These are phyloP conservation scores for Pythium folliculosum DNA, from an alignment of 352 stramenopile species.

Conservation along the genomic window DNA sequence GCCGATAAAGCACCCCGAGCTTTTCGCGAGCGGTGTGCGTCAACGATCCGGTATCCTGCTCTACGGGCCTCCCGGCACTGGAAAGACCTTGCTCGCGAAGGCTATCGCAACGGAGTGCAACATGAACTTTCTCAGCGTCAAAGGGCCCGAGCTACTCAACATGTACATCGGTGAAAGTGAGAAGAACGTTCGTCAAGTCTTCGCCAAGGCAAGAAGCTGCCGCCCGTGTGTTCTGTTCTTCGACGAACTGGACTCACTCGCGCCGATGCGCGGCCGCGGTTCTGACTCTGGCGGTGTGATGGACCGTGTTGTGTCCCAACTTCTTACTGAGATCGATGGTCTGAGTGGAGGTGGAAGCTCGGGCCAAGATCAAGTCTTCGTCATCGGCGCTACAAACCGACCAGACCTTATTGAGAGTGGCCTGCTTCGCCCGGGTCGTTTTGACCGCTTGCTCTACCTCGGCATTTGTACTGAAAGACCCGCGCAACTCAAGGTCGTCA, in stretches of 20 bases:
- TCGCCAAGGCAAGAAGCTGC: conserved; percentile 84
- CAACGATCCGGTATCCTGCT: conserved; percentile 83
- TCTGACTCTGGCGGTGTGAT: conserved; percentile 92
- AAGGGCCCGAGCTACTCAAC: conserved; percentile 95
- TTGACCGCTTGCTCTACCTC: conserved; percentile 82
- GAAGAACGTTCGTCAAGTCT: conserved; percentile 95
- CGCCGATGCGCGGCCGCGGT: conserved; percentile 86
- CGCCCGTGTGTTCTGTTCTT: conserved; percentile 93
- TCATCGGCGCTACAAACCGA: conserved; percentile 96
- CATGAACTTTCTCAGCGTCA: conserved; percentile 96
- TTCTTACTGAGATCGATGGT: conserved; percentile 95
- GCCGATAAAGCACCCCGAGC: conserved; percentile 80
- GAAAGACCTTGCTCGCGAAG: conserved; percentile 95
- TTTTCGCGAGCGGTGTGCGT: conserved; percentile 76
- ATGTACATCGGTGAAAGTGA: conserved; percentile 98
- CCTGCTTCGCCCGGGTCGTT: conserved; percentile 92
- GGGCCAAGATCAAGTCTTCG: conserved; percentile 89
- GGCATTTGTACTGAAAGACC: conserved; percentile 77
- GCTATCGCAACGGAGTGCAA: conserved; percentile 96
- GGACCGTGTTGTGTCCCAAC: conserved; percentile 95
- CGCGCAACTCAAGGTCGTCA: conserved; percentile 81
- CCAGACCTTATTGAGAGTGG: conserved; percentile 95
- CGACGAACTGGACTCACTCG: conserved; percentile 92
- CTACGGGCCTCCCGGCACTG: conserved; percentile 86
- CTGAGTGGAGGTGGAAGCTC: conserved; percentile 63